Percentiles rank a stretch among this genome's conserved stretches.
Evolutionary conservation across 2,329 filamentous ascomycete species (phyloP).

Genomic region (Aspergillus cejpii): DNA sequence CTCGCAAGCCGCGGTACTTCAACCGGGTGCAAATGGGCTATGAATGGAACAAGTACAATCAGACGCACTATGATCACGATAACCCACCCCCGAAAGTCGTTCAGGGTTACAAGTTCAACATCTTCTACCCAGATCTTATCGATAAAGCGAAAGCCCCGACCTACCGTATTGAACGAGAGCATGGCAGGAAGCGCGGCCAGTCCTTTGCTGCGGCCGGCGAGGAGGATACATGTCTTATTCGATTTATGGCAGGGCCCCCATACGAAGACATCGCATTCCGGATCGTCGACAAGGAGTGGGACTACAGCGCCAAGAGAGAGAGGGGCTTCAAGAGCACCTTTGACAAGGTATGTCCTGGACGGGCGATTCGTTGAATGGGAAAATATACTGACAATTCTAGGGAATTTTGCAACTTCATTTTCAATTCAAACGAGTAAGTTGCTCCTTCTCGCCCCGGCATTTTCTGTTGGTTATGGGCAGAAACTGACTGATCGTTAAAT

Average conservation of each 20-base stretch:
- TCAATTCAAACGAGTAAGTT: constrained; percentile 87
- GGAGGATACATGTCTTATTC: constrained; percentile 93
- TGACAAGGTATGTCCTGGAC: constrained; percentile 67
- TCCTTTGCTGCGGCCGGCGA: constrained; percentile 90
- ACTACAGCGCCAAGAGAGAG: constrained; percentile 92
- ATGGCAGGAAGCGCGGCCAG: constrained; percentile 80
- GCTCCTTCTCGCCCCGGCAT: neutral
- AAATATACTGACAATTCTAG: constrained; percentile 48
- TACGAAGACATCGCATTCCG: constrained; percentile 97
- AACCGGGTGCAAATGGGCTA: constrained; percentile 98
- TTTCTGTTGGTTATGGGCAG: constrained; percentile 3
- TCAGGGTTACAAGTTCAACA: constrained; percentile 98
- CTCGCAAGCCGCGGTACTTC: constrained; percentile 92
- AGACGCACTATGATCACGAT: constrained; percentile 98
- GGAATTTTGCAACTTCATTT: constrained; percentile 95
- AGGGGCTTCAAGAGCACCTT: constrained; percentile 94
- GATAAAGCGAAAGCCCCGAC: constrained; percentile 92
- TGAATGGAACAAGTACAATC: constrained; percentile 99
- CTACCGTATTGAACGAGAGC: constrained; percentile 90
- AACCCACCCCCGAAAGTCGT: constrained; percentile 97
- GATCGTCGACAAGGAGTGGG: constrained; percentile 98
- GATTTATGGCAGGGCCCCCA: constrained; percentile 89
- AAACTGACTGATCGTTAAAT: constrained; percentile 3
- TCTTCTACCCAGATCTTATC: constrained; percentile 96
- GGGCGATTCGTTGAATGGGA: no score